Evolutionary conservation across 768 basidiomycete genomes (phyloP).

Genomic region (Trametes maxima): DNA sequence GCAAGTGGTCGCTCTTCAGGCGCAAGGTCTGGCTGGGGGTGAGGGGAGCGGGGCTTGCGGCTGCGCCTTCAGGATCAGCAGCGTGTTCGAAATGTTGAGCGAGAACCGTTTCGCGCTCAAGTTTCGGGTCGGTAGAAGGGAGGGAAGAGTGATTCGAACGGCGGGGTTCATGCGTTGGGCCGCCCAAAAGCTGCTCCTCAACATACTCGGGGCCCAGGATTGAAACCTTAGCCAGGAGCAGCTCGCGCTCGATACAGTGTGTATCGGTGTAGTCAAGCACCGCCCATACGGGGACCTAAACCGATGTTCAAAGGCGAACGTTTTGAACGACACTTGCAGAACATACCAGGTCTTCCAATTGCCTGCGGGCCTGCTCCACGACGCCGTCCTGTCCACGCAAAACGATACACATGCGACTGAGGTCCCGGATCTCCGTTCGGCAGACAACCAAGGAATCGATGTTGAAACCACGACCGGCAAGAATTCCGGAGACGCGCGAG

Average conservation of each 20-base stretch:
- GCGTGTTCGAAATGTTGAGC: slow-evolving; percentile 79
- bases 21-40: slow-evolving; percentile 81
- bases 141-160: slow-evolving; percentile 31
- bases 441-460: slow-evolving; percentile 99
- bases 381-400: slow-evolving; percentile 96
- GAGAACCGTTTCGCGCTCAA: slow-evolving; percentile 69
- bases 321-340: not conserved
- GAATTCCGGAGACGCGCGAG: slow-evolving; percentile 94
- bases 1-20: slow-evolving; percentile 85
- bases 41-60: slow-evolving; percentile 35
- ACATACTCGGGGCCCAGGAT: slow-evolving; percentile 97
- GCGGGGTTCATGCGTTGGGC: slow-evolving; percentile 81
- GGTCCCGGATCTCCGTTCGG: slow-evolving; percentile 94
- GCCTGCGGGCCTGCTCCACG: slow-evolving; percentile 94
- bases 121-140: slow-evolving; percentile 45
- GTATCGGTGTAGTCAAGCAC: slow-evolving; percentile 98
- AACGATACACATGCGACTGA: slow-evolving; percentile 98
- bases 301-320: not conserved
- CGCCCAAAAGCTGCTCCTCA: slow-evolving; percentile 86
- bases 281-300: slow-evolving; percentile 97
- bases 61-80: slow-evolving; percentile 36
- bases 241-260: slow-evolving; percentile 86
- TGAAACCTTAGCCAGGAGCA: slow-evolving; percentile 94
- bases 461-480: slow-evolving; percentile 97
- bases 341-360: slow-evolving; percentile 93